Evolutionary conservation across 129 eudicot species (phyloP).

Genomic region (Flaveria brownii): DNA sequence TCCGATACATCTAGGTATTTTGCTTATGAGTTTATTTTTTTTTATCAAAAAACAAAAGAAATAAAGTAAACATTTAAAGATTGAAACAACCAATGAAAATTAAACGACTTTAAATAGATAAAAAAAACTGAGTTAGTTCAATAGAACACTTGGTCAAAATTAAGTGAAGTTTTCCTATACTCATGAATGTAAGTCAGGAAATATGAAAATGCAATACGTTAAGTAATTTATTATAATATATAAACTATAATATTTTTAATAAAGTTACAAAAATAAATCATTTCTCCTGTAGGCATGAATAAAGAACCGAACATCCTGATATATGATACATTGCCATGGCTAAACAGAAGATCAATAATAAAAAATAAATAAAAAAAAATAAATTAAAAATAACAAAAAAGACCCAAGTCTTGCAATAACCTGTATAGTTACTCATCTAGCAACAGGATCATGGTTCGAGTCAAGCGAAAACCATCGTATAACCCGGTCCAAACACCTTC

Average conservation of each 20-base stretch:
- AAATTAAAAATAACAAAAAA: conserved; percentile 1
- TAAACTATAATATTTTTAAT: not conserved
- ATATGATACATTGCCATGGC: conserved; percentile 40
- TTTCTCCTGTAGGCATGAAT: conserved; percentile 36
- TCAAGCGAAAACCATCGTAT: not conserved
- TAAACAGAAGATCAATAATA: conserved; percentile 29
- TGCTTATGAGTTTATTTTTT: too few relatives aligned
- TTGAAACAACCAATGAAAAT: too few relatives aligned
- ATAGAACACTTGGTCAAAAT: too few relatives aligned
- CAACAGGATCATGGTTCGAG: conserved; percentile 17
- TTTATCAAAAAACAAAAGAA: too few relatives aligned
- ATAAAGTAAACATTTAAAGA: too few relatives aligned
- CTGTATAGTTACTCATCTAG: conserved; percentile 29
- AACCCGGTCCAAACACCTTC: conserved; percentile 10
- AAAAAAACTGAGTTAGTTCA: too few relatives aligned
- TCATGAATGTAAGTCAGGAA: too few relatives aligned
- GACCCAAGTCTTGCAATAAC: conserved; percentile 13
- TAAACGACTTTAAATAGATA: too few relatives aligned
- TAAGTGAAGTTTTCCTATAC: too few relatives aligned
- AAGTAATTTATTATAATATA: not conserved
- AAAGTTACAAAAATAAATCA: conserved; percentile 2
- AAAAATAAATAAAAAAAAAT: conserved; percentile 4
- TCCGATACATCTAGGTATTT: too few relatives aligned
- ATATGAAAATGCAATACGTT: not conserved
- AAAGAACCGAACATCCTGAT: conserved; percentile 31